Percentiles rank a stretch among this genome's conserved stretches.
phyloP scores from a whole-genome alignment of 768 basidiomycete genomes.

The Pleurotus citrinopileatus region DNA sequence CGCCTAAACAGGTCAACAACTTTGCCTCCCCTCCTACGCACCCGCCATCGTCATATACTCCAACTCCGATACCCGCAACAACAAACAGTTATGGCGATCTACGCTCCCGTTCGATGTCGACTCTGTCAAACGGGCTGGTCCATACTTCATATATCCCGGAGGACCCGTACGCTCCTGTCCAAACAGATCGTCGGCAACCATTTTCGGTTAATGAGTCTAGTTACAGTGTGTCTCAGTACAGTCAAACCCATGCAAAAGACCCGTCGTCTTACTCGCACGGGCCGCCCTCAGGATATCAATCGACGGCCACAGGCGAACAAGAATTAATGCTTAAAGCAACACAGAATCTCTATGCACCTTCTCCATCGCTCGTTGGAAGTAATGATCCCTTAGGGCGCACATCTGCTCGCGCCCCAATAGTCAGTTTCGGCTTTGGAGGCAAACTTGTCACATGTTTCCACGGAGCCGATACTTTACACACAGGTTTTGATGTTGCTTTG shows the following conservation, averaged over 20 bases:
- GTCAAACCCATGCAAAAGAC: conserved; percentile 12
- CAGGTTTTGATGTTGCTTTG: conserved; percentile 77
- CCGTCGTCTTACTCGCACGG: conserved; percentile 6
- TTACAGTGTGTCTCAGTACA: conserved; percentile 23
- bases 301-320: conserved; percentile 18
- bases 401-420: conserved; percentile 68
- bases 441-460: conserved; percentile 89
- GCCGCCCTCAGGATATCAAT: background rate
- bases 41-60: background rate
- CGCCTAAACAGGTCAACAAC: background rate
- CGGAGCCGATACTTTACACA: conserved; percentile 57
- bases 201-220: conserved; percentile 22
- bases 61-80: background rate
- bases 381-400: conserved; percentile 82
- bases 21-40: background rate
- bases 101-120: conserved; percentile 43
- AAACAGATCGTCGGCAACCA: conserved; percentile 20
- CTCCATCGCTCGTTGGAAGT: conserved; percentile 76
- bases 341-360: conserved; percentile 73
- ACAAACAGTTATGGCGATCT: background rate
- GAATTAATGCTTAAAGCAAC: conserved; percentile 35
- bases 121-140: conserved; percentile 43
- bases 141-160: conserved; percentile 32
- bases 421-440: conserved; percentile 94
- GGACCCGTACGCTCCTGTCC: conserved; percentile 31